Percentiles rank a stretch among this genome's conserved stretches.
phyloP scores from a whole-genome alignment of 352 stramenopile genomes.

The Phytophthora lateralis region DNA sequence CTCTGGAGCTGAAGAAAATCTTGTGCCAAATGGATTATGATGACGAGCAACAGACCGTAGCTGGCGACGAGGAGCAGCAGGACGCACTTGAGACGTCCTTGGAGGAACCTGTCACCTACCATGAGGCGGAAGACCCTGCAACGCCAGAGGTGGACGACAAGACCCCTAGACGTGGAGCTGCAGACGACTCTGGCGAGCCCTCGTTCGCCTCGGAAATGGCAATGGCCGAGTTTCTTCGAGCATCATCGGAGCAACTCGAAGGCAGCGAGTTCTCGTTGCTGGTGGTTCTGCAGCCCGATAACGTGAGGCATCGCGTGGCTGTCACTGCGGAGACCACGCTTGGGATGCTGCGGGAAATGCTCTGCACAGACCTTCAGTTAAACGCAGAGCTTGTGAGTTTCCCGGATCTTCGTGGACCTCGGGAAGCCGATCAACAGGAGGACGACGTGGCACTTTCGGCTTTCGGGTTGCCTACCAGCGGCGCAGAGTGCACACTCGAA shows the following conservation, averaged over 20 bases:
- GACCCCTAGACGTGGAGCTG: not conserved
- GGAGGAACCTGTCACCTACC: conserved; percentile 6
- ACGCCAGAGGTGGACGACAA: conserved; percentile 20
- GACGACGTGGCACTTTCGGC: conserved; percentile 44
- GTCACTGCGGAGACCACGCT: conserved; percentile 60
- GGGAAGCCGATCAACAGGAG: conserved; percentile 32
- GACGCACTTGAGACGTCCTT: conserved; percentile 4
- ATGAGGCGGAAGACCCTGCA: conserved; percentile 22
- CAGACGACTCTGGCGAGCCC: conserved; percentile 7
- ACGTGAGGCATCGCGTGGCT: conserved; percentile 70
- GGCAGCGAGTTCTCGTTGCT: conserved; percentile 58
- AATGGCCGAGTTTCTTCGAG: conserved; percentile 42
- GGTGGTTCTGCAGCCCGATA: conserved; percentile 77
- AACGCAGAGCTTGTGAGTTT: conserved; percentile 63
- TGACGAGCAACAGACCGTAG: conserved; percentile 17
- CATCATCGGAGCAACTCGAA: conserved; percentile 25
- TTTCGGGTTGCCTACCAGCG: conserved; percentile 40
- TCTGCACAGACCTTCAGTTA: conserved; percentile 70
- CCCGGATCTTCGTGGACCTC: conserved; percentile 50
- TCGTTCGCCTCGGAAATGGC: conserved; percentile 22
- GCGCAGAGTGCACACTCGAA: conserved; percentile 50
- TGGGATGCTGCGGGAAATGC: conserved; percentile 50
- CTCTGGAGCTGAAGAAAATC: not conserved
- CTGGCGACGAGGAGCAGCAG: conserved; percentile 10
- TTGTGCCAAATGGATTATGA: conserved; percentile 18